Base-by-base conservation (phyloP, 805 yeast species). In the Yamadazyma insecticola region DNA sequence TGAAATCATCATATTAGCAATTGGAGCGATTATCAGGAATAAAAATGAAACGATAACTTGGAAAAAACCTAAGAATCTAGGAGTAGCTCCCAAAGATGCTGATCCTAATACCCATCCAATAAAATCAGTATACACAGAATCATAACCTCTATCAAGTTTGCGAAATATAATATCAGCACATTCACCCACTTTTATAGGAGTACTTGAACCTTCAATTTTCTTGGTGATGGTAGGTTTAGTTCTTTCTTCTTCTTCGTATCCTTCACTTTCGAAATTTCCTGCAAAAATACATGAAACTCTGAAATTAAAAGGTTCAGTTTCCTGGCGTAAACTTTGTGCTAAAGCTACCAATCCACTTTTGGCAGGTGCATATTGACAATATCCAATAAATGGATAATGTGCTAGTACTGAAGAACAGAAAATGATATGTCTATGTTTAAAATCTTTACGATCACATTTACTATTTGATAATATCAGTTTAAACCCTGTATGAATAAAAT, bases 181-280 rank as follows among this genome's bases (percentile, higher is more conserved):
- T 26, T 64, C 63, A 12, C 72, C 78, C 6, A 83, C 80, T 1
- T 78, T 47, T 6, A 86, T 79, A 1, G 96, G 77, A 4, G 48
- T 53, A 4, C 94, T 81, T 1, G 94, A 70, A 1, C 97, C 98
- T 55, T 92, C 98, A 20, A 92, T 86, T 19, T 57, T 58, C 41
- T 68, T 74, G 1, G 97, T 88, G 35, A 92, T 85, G 7, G 67
- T 72, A 0, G 98, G 97, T 53, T 92, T 92, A 2, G 94, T 81
- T 34, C 60, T 57, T 51, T 89, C 81, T 55, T 92, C 99, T 37
- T 78, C 77, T 3, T 60, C 72, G 49, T 57, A 92, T 0, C 98
- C 99, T 54, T 89, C 97, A 41, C 94, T 80, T 28, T 68, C 74
- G 56, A 90, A 88, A 51, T 87, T 88, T 0, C 98, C 98, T 0